Evolutionary conservation across 73 alveolate species (phyloP).

Genomic region (Durusdinium trenchii): DNA sequence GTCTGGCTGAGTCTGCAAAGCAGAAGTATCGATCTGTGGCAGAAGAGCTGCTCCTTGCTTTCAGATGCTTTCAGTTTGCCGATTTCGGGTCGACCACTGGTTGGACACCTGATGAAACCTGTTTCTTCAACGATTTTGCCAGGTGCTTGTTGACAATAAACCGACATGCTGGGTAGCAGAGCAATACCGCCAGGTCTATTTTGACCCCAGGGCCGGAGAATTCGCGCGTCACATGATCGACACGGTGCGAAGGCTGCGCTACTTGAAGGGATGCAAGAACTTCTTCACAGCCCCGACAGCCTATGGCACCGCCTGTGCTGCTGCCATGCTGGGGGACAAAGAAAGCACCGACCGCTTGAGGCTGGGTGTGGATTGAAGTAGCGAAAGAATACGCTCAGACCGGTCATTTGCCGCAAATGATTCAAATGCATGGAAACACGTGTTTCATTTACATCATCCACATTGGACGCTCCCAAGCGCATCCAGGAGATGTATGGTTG

Average conservation of each 20-base stretch:
- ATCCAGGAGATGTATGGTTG: conserved; percentile 69
- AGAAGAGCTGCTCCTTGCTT: conserved; percentile 31
- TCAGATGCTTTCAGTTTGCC: no score
- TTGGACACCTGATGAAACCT: no score
- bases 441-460: no score
- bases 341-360: conserved; percentile 77
- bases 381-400: not conserved
- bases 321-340: conserved; percentile 84
- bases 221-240: no score
- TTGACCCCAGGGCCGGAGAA: no score
- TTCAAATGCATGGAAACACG: not conserved
- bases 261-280: conserved; percentile 85
- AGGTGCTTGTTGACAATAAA: no score
- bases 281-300: conserved; percentile 77
- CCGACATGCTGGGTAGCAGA: no score
- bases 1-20: conserved; percentile 74
- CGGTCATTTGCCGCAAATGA: not conserved
- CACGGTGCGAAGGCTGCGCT: conserved; percentile 77
- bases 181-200: no score
- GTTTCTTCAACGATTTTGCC: no score
- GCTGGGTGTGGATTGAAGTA: not conserved
- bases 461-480: not conserved
- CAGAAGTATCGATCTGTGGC: conserved; percentile 77
- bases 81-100: no score
- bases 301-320: conserved; percentile 63